phyloP scores from a whole-genome alignment of 106 monocot species.

The Acorus calamus region DNA sequence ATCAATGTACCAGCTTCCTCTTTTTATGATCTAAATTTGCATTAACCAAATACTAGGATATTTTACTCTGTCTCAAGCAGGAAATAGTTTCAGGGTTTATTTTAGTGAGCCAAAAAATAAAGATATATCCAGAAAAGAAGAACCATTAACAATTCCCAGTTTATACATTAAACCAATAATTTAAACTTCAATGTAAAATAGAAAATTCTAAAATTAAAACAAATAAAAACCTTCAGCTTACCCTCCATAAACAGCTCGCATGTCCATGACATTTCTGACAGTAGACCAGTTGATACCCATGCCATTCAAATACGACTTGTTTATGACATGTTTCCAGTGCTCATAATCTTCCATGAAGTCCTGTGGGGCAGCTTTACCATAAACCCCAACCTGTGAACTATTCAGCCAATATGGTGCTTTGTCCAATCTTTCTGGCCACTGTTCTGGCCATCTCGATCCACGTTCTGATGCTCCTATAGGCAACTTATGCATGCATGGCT shows the following conservation, averaged over 20 bases:
- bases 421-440: constrained; percentile 67
- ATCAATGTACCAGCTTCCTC: too few species aligned
- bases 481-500: constrained; percentile 70
- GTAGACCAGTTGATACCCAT: constrained; percentile 78
- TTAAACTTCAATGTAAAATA: too few species aligned
- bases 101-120: too few species aligned
- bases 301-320: constrained; percentile 53
- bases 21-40: too few species aligned
- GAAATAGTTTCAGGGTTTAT: too few species aligned
- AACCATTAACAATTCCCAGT: too few species aligned
- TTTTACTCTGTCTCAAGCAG: too few species aligned
- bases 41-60: too few species aligned
- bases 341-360: constrained; percentile 62
- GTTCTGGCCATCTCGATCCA: constrained; percentile 71
- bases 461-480: constrained; percentile 37
- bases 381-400: constrained; percentile 59
- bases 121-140: too few species aligned
- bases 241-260: constrained; percentile 93
- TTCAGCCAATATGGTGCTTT: constrained; percentile 72
- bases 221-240: constrained; percentile 22
- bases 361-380: constrained; percentile 67
- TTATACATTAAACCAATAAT: too few species aligned
- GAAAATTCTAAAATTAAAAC: not conserved
- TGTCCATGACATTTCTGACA: constrained; percentile 95
- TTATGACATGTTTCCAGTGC: constrained; percentile 73